Percentiles rank a stretch among this genome's conserved stretches.
Conservation (phyloP, 805 yeast species). For the Candida pini region DNA sequence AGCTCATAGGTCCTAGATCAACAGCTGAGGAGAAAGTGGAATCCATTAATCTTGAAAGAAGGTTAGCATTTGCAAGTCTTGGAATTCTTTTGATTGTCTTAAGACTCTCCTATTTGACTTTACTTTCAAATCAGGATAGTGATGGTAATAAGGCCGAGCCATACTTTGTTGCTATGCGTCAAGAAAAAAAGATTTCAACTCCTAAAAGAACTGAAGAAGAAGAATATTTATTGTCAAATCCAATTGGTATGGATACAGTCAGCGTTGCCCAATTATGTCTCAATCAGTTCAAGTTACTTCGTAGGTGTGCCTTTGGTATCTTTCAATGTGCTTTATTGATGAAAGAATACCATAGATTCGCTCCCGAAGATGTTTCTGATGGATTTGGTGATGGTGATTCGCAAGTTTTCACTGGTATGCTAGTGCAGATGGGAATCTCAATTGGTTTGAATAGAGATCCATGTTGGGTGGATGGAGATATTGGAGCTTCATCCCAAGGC, state of each 20-base stretch:
- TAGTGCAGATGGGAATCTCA: conserved; percentile 61
- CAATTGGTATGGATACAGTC: conserved; percentile 39
- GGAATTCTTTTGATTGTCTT: conserved; percentile 43
- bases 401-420: conserved; percentile 48
- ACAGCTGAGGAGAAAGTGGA: conserved; percentile 29
- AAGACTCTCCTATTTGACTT: conserved; percentile 37
- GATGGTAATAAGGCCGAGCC: neutral
- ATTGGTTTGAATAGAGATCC: conserved; percentile 71
- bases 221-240: conserved; percentile 37
- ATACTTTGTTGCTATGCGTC: conserved; percentile 5
- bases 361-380: conserved; percentile 53
- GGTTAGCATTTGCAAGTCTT: conserved; percentile 42
- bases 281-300: conserved; percentile 45
- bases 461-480: conserved; percentile 32
- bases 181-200: conserved; percentile 13
- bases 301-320: conserved; percentile 43
- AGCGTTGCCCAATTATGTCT: conserved; percentile 50
- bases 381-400: conserved; percentile 54
- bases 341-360: conserved; percentile 42
- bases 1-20: conserved; percentile 33
- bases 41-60: conserved; percentile 31
- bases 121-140: conserved; percentile 24
- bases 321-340: conserved; percentile 50
- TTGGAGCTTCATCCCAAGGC: conserved; percentile 20
- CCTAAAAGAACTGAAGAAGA: conserved; percentile 25